Percentiles rank a stretch among this genome's conserved stretches.
Evolutionary conservation across 225 moss, liverwort and hornwort genomes (phyloP).

Genomic region (Sphagnum tenellum): DNA sequence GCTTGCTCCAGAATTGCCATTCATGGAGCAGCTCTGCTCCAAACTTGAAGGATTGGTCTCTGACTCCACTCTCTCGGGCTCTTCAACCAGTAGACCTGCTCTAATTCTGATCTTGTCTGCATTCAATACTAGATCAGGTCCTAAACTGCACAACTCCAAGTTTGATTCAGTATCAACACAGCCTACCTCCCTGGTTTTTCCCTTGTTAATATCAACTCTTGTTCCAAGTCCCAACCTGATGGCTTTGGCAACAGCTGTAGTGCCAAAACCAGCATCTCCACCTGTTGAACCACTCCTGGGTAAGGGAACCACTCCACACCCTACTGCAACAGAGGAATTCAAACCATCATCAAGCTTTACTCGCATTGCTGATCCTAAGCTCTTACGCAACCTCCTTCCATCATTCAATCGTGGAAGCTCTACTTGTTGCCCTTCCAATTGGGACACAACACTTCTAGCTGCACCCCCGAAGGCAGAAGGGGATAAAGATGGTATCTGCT

Average conservation of each 20-base stretch:
- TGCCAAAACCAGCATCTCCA: neutral
- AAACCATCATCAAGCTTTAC: conserved; percentile 42
- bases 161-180: conserved; percentile 11
- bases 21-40: too few relatives aligned
- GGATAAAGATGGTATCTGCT: conserved; percentile 20
- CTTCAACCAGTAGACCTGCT: neutral
- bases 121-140: conserved; percentile 4
- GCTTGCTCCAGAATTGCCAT: conserved; percentile 7
- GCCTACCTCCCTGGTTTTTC: neutral
- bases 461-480: conserved; percentile 9
- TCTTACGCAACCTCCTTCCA: conserved; percentile 43
- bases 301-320: conserved; percentile 18
- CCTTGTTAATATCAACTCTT: conserved; percentile 21
- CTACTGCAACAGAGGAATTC: conserved; percentile 8
- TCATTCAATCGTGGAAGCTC: conserved; percentile 28
- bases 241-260: neutral
- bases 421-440: conserved; percentile 20
- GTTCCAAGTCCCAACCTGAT: conserved; percentile 6
- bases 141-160: neutral
- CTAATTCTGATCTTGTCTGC: conserved; percentile 8
- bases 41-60: conserved; percentile 9
- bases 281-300: neutral
- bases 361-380: conserved; percentile 64
- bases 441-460: conserved; percentile 11
- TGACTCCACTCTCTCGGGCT: conserved; percentile 8